Evolutionary conservation across 768 basidiomycete species (phyloP).

Genomic region (Arthromyces matolae): DNA sequence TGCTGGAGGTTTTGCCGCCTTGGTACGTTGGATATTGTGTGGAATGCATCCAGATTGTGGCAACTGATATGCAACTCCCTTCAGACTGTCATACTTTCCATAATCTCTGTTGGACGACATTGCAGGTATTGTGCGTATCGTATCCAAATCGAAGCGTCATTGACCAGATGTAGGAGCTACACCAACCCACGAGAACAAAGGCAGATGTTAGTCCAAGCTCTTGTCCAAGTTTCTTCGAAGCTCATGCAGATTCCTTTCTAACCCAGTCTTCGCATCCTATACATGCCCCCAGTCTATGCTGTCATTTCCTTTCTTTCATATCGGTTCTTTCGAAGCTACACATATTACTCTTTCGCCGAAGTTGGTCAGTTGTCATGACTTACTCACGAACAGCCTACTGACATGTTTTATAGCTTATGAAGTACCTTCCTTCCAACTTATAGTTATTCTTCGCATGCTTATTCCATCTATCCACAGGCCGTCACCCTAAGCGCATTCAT

Average conservation of each 20-base stretch:
- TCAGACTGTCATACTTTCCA: constrained; percentile 61
- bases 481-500: constrained; percentile 84
- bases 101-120: constrained; percentile 53
- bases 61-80: neutral
- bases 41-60: neutral
- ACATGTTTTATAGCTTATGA: constrained; percentile 52
- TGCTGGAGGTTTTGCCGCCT: constrained; percentile 54
- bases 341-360: constrained; percentile 44
- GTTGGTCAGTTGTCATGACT: constrained; percentile 28
- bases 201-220: constrained; percentile 67
- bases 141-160: neutral
- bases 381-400: neutral
- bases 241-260: neutral
- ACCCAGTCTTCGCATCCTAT: constrained; percentile 67
- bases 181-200: constrained; percentile 70
- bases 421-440: constrained; percentile 30
- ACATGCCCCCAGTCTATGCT: constrained; percentile 81
- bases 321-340: constrained; percentile 77
- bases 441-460: neutral
- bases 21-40: constrained; percentile 34
- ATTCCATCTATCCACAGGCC: constrained; percentile 42
- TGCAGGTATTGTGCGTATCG: constrained; percentile 47
- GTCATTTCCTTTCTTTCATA: constrained; percentile 85
- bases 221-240: constrained; percentile 3
- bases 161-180: constrained; percentile 53